phyloP scores from a whole-genome alignment of 2,329 filamentous ascomycete species.

The Xylaria sp. region DNA sequence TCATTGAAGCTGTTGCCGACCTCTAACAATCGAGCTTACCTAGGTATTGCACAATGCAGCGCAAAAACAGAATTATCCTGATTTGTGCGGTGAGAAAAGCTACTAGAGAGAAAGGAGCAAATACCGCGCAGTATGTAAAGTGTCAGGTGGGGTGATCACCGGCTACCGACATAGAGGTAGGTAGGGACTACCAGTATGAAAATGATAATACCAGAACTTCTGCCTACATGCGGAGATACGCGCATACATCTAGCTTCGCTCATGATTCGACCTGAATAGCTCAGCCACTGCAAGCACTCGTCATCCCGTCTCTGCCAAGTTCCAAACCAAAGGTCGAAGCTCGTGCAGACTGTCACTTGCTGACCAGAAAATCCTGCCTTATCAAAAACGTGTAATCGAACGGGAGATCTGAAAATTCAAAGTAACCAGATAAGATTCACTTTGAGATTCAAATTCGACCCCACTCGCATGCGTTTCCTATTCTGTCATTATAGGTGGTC shows the following conservation, averaged over 20 bases:
- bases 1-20: too few species aligned
- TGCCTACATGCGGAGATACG: too few species aligned
- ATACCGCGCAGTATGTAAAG: background rate
- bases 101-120: background rate
- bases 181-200: background rate
- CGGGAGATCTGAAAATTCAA: background rate
- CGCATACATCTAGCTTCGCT: background rate
- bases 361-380: background rate
- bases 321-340: constrained; percentile 4
- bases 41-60: too few species aligned
- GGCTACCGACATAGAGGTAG: background rate
- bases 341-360: background rate
- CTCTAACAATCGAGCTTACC: too few species aligned
- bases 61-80: too few species aligned
- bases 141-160: too few species aligned
- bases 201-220: background rate
- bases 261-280: constrained; percentile 10
- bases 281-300: constrained; percentile 30
- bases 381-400: constrained; percentile 5
- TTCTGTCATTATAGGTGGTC: too few species aligned
- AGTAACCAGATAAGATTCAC: background rate
- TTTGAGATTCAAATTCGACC: too few species aligned
- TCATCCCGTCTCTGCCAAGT: constrained; percentile 16
- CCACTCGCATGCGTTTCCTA: too few species aligned
- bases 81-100: too few species aligned